phyloP scores from a whole-genome alignment of 306 rosid species.

The Dryas alaskensis region DNA sequence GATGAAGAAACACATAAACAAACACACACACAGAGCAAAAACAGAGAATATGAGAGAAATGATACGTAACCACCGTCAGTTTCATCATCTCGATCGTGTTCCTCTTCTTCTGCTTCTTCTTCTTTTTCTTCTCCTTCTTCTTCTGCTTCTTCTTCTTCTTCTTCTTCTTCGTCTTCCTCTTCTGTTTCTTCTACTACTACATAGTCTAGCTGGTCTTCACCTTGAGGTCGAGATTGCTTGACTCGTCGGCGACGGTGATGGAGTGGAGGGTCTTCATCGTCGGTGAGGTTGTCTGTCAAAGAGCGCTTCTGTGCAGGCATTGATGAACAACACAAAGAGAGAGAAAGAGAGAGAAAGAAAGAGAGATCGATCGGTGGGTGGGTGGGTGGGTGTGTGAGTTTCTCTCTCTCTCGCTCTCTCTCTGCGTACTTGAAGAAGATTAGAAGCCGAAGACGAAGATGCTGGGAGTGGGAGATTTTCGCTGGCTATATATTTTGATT shows the following conservation, averaged over 20 bases:
- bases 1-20: slow-evolving; percentile 20
- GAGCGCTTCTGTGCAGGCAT: slow-evolving; percentile 98
- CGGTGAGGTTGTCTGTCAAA: slow-evolving; percentile 32
- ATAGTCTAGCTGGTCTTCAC: slow-evolving; percentile 15
- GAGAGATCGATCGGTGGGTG: not conserved
- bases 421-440: not conserved
- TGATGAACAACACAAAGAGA: slow-evolving; percentile 1
- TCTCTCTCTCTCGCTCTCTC: not conserved
- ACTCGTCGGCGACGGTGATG: slow-evolving; percentile 34
- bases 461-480: too few relatives aligned
- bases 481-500: too few relatives aligned
- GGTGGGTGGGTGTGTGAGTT: not conserved
- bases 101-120: slow-evolving; percentile 13
- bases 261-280: slow-evolving; percentile 47
- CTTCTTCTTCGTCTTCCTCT: slow-evolving; percentile 23
- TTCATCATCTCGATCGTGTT: slow-evolving; percentile 18
- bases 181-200: slow-evolving; percentile 26
- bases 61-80: slow-evolving; percentile 68
- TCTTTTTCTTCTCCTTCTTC: slow-evolving; percentile 3
- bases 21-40: not conserved
- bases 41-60: slow-evolving; percentile 12
- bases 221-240: slow-evolving; percentile 53
- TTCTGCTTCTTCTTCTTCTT: not conserved
- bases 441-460: too few relatives aligned
- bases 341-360: slow-evolving; percentile 15